These are phyloP conservation scores for Dendrostoma leiphaemia DNA, from an alignment of 2,329 filamentous ascomycete species.

Conservation along the genomic window DNA sequence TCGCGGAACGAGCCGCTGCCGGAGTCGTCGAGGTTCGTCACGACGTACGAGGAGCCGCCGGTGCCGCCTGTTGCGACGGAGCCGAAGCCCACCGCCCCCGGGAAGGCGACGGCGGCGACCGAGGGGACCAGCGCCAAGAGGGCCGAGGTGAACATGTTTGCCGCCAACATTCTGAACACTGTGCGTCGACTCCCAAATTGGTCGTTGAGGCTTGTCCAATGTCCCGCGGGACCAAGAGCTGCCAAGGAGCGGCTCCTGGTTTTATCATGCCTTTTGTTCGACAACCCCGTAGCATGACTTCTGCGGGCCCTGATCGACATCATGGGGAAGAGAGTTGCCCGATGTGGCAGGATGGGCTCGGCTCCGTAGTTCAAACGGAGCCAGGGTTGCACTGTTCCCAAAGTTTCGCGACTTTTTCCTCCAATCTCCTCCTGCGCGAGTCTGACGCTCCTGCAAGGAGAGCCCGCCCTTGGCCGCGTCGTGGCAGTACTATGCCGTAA, in stretches of 20 bases:
- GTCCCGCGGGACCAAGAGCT: background rate
- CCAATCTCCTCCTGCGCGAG: background rate
- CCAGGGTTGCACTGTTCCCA: background rate
- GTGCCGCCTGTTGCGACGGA: slow-evolving; percentile 42
- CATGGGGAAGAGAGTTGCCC: background rate
- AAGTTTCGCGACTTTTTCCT: background rate
- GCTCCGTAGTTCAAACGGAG: background rate
- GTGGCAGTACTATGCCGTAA: too few species aligned
- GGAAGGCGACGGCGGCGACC: slow-evolving; percentile 33
- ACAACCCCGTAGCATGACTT: background rate
- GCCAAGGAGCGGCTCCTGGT: background rate
- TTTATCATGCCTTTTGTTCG: background rate
- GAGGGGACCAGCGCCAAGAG: slow-evolving; percentile 1
- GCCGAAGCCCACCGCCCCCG: slow-evolving; percentile 46
- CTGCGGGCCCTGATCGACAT: background rate
- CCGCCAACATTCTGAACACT: slow-evolving; percentile 1
- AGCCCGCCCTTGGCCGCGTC: too few species aligned
- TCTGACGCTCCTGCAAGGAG: background rate
- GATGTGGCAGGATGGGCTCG: background rate
- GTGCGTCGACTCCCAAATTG: background rate
- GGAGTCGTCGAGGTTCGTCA: slow-evolving; percentile 43
- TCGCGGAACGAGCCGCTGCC: slow-evolving; percentile 46
- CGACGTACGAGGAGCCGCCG: slow-evolving; percentile 39
- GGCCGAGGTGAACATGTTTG: background rate
- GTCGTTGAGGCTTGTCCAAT: background rate